Conservation (phyloP, 2,329 filamentous ascomycete species). For the Colletotrichum phormii region DNA sequence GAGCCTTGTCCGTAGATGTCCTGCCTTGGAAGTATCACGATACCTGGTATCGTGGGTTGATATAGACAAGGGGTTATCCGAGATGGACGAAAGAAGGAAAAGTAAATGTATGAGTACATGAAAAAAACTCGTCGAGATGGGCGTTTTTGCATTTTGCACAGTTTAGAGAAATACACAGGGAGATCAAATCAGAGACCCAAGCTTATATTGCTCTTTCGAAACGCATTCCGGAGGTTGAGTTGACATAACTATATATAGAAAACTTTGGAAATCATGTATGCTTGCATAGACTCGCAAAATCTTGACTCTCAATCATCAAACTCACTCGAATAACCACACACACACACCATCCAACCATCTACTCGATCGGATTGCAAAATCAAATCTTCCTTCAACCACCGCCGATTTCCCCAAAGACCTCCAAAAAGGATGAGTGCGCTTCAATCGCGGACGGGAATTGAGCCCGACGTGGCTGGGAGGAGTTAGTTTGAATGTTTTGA, state of each 20-base stretch:
- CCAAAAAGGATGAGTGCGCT: neutral
- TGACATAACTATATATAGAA: no score
- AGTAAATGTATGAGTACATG: slow-evolving; percentile 10
- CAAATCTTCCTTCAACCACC: no score
- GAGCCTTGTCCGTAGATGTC: neutral
- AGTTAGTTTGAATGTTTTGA: neutral
- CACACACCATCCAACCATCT: no score
- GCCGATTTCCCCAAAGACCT: no score
- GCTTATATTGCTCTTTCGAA: neutral
- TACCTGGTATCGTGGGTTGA: neutral
- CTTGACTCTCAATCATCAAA: no score
- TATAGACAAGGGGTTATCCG: neutral
- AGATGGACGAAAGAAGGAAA: neutral
- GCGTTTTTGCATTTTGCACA: neutral
- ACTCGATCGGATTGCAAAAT: no score
- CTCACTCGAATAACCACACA: neutral
- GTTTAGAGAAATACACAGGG: neutral
- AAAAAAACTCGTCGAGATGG: neutral
- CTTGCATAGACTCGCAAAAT: no score
- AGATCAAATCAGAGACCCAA: neutral
- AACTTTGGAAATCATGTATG: no score
- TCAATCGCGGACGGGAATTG: slow-evolving; percentile 31
- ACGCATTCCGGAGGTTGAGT: no score
- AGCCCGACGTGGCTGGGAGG: slow-evolving; percentile 28
- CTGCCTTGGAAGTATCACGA: neutral